Evolutionary conservation across 1,139 yeast genomes (phyloP).

Genomic region (Hyphopichia wangnamkhiaoensis): DNA sequence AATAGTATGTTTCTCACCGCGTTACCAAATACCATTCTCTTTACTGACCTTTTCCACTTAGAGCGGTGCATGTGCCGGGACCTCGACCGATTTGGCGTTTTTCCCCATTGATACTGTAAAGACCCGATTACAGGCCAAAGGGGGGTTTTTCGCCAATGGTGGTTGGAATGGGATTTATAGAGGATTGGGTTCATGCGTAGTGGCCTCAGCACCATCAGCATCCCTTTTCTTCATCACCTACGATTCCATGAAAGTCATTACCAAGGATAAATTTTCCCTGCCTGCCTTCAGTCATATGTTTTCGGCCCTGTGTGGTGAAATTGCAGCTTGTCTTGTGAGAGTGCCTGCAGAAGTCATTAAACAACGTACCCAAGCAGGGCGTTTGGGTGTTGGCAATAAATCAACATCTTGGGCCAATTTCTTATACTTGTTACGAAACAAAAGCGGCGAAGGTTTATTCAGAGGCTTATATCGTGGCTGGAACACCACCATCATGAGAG

Average conservation of each 20-base stretch:
- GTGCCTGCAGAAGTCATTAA: slow-evolving; percentile 97
- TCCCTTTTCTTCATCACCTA: slow-evolving; percentile 87
- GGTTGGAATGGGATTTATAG: slow-evolving; percentile 89
- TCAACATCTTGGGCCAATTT: slow-evolving; percentile 69
- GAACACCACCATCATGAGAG: slow-evolving; percentile 88
- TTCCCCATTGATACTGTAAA: slow-evolving; percentile 96
- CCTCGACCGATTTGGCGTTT: slow-evolving; percentile 89
- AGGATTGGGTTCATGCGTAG: slow-evolving; percentile 90
- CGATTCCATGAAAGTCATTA: slow-evolving; percentile 65
- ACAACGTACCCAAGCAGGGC: slow-evolving; percentile 84
- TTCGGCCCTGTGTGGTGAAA: slow-evolving; percentile 86
- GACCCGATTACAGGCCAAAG: slow-evolving; percentile 91
- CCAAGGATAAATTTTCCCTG: slow-evolving; percentile 36
- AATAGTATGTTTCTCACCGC: slow-evolving; percentile 23
- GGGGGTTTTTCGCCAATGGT: slow-evolving; percentile 90
- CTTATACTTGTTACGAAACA: slow-evolving; percentile 54
- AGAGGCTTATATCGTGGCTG: slow-evolving; percentile 90
- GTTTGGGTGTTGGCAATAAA: slow-evolving; percentile 45
- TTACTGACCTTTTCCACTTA: slow-evolving; percentile 20
- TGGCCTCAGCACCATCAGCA: slow-evolving; percentile 95
- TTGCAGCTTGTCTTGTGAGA: slow-evolving; percentile 88
- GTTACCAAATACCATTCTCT: not conserved
- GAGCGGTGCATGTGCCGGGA: slow-evolving; percentile 97
- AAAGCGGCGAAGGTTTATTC: slow-evolving; percentile 74
- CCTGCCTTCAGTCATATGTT: slow-evolving; percentile 72